Percentiles rank a stretch among this genome's conserved stretches.
phyloP scores from a whole-genome alignment of 768 basidiomycete species.

The Lactarius indigo region DNA sequence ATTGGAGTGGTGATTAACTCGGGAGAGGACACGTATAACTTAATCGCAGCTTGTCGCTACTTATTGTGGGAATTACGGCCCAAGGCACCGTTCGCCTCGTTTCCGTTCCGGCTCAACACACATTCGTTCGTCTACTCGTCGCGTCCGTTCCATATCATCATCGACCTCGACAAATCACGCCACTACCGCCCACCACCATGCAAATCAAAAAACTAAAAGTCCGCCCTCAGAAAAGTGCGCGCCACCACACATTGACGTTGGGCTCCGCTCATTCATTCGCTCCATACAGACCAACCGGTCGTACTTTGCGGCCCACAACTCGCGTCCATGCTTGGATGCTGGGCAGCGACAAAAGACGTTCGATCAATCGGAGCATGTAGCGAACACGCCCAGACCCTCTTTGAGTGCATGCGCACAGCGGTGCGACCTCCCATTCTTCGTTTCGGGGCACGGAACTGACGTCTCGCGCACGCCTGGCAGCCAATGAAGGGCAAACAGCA shows the following conservation, averaged over 20 bases:
- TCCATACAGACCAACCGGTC: slow-evolving; percentile 41
- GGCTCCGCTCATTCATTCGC: slow-evolving; percentile 43
- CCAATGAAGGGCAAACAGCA: slow-evolving; percentile 64
- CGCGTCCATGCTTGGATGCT: slow-evolving; percentile 78
- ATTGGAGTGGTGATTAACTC: not conserved
- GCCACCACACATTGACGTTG: slow-evolving; percentile 6
- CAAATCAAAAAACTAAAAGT: slow-evolving; percentile 81
- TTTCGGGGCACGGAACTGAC: slow-evolving; percentile 7
- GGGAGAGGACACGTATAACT: not conserved
- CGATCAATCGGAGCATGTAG: slow-evolving; percentile 53
- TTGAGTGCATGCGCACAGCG: slow-evolving; percentile 81
- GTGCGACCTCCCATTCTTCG: slow-evolving; percentile 44
- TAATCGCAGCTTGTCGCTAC: no score
- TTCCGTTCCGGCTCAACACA: not conserved
- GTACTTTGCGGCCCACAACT: slow-evolving; percentile 58
- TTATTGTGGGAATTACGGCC: not conserved
- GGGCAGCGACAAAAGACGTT: slow-evolving; percentile 71
- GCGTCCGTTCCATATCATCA: not conserved
- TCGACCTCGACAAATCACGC: no score
- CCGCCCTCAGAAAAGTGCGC: slow-evolving; percentile 66
- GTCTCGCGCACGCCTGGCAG: slow-evolving; percentile 36
- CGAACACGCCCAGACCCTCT: slow-evolving; percentile 56
- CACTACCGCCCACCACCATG: slow-evolving; percentile 24
- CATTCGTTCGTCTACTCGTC: not conserved
- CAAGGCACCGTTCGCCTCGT: not conserved